These are phyloP conservation scores for Ophiostoma perfectum DNA, from an alignment of 2,329 filamentous ascomycete genomes.

Conservation along the genomic window DNA sequence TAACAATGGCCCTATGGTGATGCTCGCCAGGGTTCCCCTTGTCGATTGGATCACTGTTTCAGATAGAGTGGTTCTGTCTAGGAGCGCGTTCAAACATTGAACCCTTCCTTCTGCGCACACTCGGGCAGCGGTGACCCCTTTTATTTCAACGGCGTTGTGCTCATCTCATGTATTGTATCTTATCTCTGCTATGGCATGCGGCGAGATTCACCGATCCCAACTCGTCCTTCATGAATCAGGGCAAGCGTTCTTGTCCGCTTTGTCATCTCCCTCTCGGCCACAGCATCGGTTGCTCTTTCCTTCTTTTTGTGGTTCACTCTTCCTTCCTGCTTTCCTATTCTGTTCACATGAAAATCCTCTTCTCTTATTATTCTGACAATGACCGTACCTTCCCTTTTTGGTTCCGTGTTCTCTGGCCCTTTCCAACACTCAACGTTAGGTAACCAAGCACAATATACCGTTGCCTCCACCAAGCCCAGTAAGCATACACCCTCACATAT, in stretches of 20 bases:
- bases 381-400: background rate
- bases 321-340: background rate
- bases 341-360: background rate
- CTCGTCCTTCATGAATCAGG: no score
- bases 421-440: no score
- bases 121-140: conserved; percentile 4
- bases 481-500: no score
- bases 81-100: conserved; percentile 12
- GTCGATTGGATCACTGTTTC: conserved; percentile 17
- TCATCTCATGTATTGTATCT: background rate
- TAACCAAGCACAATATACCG: no score
- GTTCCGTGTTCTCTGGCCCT: background rate
- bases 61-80: conserved; percentile 19
- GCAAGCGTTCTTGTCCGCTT: no score
- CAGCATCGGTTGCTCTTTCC: background rate
- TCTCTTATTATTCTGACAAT: no score
- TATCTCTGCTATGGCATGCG: no score
- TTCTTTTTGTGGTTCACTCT: background rate
- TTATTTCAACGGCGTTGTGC: background rate
- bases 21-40: conserved; percentile 12
- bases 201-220: no score
- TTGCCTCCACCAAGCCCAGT: no score
- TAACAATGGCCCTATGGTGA: background rate
- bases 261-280: background rate
- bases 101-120: background rate